Base-by-base conservation (phyloP, 2,329 filamentous ascomycete species). In the Curvularia eragrostidis region DNA sequence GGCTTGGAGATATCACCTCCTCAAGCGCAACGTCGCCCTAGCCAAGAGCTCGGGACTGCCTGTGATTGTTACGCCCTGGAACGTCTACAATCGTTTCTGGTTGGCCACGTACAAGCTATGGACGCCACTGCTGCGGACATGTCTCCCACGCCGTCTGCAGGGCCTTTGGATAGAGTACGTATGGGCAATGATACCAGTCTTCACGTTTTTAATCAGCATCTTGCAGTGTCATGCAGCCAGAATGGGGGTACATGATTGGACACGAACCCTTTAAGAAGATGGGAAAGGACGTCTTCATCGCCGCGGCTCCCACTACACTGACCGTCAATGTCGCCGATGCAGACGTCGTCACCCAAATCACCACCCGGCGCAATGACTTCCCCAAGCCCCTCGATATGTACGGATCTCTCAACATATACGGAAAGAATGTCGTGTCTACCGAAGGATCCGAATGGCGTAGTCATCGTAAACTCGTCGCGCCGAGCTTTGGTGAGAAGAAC, bases 401-500 rank as follows among this genome's bases (percentile, higher is more conserved):
- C 67, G 74, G 73, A 18, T 79, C 85, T 13, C 77, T 91, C 28
- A 82, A 87, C 46, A 78, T 89, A 21, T 93, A 89, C 71, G 90
- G 91, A 34, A 82, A 86, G 54, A 94, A 91, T 70, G 83, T 93
- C 1, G 77, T 93, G 21, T 86, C 86, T 0, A 87, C 88, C 2
- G 90, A 93, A 73, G 90, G 90, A 1, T 71, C 80, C 1, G 76
- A 84, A 26, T 94, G 90, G 91, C 87, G 87, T 30, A 82, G 85
- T 75, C 90, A 94, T 73, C 85, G 90, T 60, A 91, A 90, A 76
- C 83, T 88, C 42, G 89, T 87, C 0, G 85, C 87, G 26, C 86
- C 89, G 0, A 86, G 86, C 3, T 93, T 94, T 75, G 91, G 89
- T 56, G 91, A 94, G 78, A 87, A 84, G 77, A 93, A 91, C 73